These are phyloP conservation scores for Pulveroboletus sp. DNA, from an alignment of 768 basidiomycete species.

Conservation along the genomic window DNA sequence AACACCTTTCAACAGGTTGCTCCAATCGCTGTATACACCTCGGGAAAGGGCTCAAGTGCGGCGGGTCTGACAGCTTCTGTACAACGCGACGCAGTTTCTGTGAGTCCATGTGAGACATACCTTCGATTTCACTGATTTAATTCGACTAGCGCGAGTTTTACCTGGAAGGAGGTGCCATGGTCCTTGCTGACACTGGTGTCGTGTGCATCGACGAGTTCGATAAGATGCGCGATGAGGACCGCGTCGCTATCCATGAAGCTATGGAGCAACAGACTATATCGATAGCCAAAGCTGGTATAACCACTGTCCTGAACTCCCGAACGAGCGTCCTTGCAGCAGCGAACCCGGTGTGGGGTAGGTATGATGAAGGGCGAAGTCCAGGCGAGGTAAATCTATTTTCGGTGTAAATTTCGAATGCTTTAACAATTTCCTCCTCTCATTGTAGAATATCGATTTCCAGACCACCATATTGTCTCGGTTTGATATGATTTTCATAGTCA, in stretches of 20 bases:
- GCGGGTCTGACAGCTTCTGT: constrained; percentile 98
- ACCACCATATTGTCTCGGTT: constrained; percentile 97
- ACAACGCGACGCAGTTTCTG: constrained; percentile 88
- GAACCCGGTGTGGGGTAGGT: constrained; percentile 96
- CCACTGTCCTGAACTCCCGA: constrained; percentile 92
- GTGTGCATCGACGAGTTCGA: constrained; percentile 99
- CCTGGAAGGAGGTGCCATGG: constrained; percentile 99
- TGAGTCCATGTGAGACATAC: constrained; percentile 36
- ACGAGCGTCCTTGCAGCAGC: constrained; percentile 96
- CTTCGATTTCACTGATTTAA: constrained; percentile 1
- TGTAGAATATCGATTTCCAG: constrained; percentile 90
- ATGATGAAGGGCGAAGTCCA: constrained; percentile 94
- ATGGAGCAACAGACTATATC: constrained; percentile 99
- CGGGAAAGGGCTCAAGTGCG: constrained; percentile 96
- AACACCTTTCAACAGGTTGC: constrained; percentile 61
- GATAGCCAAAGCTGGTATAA: constrained; percentile 98
- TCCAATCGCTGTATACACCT: constrained; percentile 97
- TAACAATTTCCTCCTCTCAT: neutral
- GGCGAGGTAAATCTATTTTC: constrained; percentile 61
- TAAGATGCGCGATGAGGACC: constrained; percentile 99
- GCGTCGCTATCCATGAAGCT: constrained; percentile 98
- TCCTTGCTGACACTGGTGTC: constrained; percentile 95
- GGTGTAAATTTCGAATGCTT: neutral
- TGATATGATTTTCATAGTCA: constrained; percentile 99
- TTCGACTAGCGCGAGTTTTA: constrained; percentile 86